Percentiles rank a stretch among this genome's conserved stretches.
phyloP scores from a whole-genome alignment of 1,139 yeast genomes.

The Hanseniaspora sp. region DNA sequence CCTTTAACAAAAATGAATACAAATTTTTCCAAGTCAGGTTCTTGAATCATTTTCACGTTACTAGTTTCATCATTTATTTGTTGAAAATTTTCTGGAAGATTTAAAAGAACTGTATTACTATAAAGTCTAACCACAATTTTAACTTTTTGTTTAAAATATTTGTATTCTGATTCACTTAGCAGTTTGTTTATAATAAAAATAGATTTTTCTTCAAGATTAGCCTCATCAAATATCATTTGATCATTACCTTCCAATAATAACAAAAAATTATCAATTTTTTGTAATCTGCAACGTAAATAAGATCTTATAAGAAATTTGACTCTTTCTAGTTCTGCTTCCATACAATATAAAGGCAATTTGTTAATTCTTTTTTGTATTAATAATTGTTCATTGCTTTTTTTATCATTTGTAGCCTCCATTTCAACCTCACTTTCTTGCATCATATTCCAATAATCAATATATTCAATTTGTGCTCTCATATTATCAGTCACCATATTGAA shows the following conservation, averaged over 20 bases:
- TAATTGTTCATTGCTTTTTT: slow-evolving; percentile 10
- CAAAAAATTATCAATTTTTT: slow-evolving; percentile 60
- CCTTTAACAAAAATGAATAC: slow-evolving; percentile 56
- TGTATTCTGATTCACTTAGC: slow-evolving; percentile 13
- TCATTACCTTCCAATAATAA: slow-evolving; percentile 37
- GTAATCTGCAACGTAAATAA: slow-evolving; percentile 65
- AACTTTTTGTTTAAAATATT: slow-evolving; percentile 38
- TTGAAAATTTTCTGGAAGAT: slow-evolving; percentile 57
- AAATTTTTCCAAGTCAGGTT: slow-evolving; percentile 63
- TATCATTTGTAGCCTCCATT: slow-evolving; percentile 18
- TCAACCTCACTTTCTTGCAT: slow-evolving; percentile 31
- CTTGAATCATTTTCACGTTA: slow-evolving; percentile 64
- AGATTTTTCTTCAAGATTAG: slow-evolving; percentile 22
- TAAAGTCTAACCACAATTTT: slow-evolving; percentile 54
- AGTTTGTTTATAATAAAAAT: slow-evolving; percentile 24
- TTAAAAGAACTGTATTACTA: slow-evolving; percentile 52
- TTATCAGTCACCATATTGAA: slow-evolving; percentile 47
- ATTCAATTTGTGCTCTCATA: slow-evolving; percentile 60
- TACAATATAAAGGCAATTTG: slow-evolving; percentile 67
- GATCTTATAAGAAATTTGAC: slow-evolving; percentile 68
- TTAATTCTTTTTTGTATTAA: slow-evolving; percentile 36
- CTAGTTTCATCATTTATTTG: slow-evolving; percentile 69
- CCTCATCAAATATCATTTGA: slow-evolving; percentile 1
- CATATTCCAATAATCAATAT: slow-evolving; percentile 50
- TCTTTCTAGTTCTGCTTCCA: slow-evolving; percentile 86